A percentile compares a stretch with the other conserved stretches of the same genome.
Conservation (phyloP, 352 stramenopile genomes). For the Nothophytophthora sp. region DNA sequence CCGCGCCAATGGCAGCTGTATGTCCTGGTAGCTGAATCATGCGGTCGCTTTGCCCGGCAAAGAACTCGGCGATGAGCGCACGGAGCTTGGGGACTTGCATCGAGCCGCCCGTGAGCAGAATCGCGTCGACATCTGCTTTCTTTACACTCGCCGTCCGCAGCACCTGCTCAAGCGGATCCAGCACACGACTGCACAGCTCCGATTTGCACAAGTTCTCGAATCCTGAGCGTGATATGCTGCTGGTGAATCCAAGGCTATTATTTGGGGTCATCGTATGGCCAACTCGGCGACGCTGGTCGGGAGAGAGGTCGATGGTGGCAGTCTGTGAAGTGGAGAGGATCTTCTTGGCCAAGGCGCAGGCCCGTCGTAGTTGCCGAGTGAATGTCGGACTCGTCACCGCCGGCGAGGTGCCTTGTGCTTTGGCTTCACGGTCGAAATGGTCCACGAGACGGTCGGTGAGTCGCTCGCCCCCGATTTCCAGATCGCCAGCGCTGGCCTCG, state of each 20-base stretch:
- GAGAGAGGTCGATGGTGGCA: slow-evolving; percentile 35
- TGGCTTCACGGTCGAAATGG: slow-evolving; percentile 14
- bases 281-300: slow-evolving; percentile 13
- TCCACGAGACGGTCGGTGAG: slow-evolving; percentile 20
- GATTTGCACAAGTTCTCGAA: slow-evolving; percentile 38
- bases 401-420: neutral
- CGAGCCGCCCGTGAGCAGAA: slow-evolving; percentile 38
- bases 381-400: slow-evolving; percentile 5
- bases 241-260: slow-evolving; percentile 14
- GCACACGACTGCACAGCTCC: slow-evolving; percentile 29
- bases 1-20: slow-evolving; percentile 18
- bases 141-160: slow-evolving; percentile 18
- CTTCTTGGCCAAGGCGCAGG: slow-evolving; percentile 41
- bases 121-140: slow-evolving; percentile 23
- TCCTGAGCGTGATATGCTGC: slow-evolving; percentile 31
- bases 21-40: slow-evolving; percentile 14
- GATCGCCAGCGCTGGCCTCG: slow-evolving; percentile 10
- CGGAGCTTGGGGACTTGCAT: slow-evolving; percentile 27
- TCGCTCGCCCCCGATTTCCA: slow-evolving; percentile 18
- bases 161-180: slow-evolving; percentile 16
- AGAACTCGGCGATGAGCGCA: slow-evolving; percentile 19
- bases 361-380: slow-evolving; percentile 28
- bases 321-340: slow-evolving; percentile 36
- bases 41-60: slow-evolving; percentile 9
- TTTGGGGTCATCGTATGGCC: neutral